Conservation (phyloP, 164 flowering plant genomes). For the Vitis vinifera region ASM3070453v1 NC_081808.1:2264501-2265000, state of each 20-base stretch:
- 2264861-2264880: conserved; percentile 57
- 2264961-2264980: conserved; percentile 84
- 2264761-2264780: not conserved
- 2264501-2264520: no score
- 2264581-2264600: no score
- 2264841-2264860: conserved; percentile 68
- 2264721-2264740: not conserved
- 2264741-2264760: not conserved
- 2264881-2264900: not conserved
- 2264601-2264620: no score
- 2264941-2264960: conserved; percentile 66
- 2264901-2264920: not conserved
- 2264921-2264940: not conserved
- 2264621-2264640: no score
- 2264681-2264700: not conserved
- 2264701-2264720: not conserved
- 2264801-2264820: conserved; percentile 53
- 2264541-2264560: no score
- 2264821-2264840: conserved; percentile 62
- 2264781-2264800: not conserved
- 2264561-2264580: no score
- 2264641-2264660: no score
- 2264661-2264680: no score
- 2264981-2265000: conserved; percentile 67
- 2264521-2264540: no score